Conservation (phyloP, 2,329 filamentous ascomycete genomes). For the Beauveria bassiana region DNA sequence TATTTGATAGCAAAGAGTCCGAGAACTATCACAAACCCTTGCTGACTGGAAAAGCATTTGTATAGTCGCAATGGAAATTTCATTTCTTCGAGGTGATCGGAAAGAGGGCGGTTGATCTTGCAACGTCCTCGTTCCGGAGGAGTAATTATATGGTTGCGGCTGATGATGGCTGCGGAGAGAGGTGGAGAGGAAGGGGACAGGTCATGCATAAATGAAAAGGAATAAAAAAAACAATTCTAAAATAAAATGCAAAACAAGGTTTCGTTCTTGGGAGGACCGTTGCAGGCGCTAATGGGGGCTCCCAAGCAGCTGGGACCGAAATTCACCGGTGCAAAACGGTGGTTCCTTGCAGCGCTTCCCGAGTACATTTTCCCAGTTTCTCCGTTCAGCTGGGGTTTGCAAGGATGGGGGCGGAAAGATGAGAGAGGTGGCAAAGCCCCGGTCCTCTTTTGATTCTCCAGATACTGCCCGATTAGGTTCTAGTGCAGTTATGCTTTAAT, state of each 20-base stretch:
- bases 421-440: neutral
- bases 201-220: neutral
- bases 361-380: neutral
- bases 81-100: neutral
- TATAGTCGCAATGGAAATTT: no score
- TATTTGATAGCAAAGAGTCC: neutral
- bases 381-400: conserved; percentile 4
- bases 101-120: neutral
- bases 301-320: conserved; percentile 8
- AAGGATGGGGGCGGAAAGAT: conserved; percentile 4
- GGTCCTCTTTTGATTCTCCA: conserved; percentile 8
- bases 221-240: neutral
- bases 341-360: conserved; percentile 8
- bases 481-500: conserved; percentile 2
- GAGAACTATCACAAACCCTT: no score
- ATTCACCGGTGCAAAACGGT: conserved; percentile 6
- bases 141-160: neutral
- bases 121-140: neutral
- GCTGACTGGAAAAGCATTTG: neutral
- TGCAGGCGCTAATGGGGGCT: neutral
- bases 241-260: neutral
- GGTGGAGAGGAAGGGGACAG: neutral
- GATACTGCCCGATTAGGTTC: conserved; percentile 4
- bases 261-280: neutral
- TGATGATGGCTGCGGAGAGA: neutral